Evolutionary conservation across 352 stramenopile species (phyloP), one percentile per base, ranked within the genome.

Genomic region (Globisporangium rhizosaccharum): DNA sequence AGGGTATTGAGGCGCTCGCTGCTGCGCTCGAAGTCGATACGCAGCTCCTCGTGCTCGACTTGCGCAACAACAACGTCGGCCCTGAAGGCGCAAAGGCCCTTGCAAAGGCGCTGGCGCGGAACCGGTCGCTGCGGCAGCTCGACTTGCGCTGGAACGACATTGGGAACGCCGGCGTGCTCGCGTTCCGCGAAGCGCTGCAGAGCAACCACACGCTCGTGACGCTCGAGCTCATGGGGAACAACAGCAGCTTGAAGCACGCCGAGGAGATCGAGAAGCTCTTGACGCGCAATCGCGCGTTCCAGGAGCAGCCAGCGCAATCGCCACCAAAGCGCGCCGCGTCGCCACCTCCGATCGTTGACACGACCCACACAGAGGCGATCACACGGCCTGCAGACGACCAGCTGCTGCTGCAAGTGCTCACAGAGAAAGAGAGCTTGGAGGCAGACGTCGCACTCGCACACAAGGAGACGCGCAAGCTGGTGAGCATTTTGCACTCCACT

Each of bases 131-230:
- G 25, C 65, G 77, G 37, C 74, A 86, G 33, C 65, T 96, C 30
- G 85, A 96, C 57, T 57, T 96, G 61, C 73, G 87, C 1, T 92
- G 84, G 81, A 96, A 93, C 56, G 80, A 90, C 58, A 68, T 96
- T 53, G 84, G 77, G 6, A 87, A 89, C 50, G 65, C 79, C 2
- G 87, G 87, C 0, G 83, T 83, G 1, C 56, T 89, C 15, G 81
- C 83, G 49, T 85, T 95, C 53, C 65, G 82, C 6, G 81, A 90
- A 15, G 72, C 77, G 5, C 62, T 95, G n/a, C 79, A 92, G 56
- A 76, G 51, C 51, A 94, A 94, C 28, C 51, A 84, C 25, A 73
- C 82, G 44, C 60, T 94, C 10, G 30, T 90, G 36, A 59, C 68
- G 23, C 61, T 92, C 26, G 75, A 91, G 55, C 59, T 92, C 23